phyloP scores from a whole-genome alignment of 768 basidiomycete species.

The Kwoniella newhampshirensis region DNA sequence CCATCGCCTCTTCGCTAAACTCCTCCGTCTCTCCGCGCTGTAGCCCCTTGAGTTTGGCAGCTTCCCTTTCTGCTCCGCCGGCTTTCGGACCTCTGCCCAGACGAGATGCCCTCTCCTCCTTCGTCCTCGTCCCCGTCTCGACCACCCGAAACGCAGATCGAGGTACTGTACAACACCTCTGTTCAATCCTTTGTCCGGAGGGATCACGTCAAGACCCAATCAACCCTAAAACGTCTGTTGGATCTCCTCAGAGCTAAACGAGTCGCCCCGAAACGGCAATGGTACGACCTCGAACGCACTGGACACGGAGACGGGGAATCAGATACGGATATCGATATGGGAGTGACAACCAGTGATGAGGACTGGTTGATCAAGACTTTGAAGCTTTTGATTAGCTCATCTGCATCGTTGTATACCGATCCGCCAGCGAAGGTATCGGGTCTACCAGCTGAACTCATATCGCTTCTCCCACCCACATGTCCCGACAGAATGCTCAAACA shows the following conservation, averaged over 20 bases:
- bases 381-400: conserved; percentile 36
- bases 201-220: conserved; percentile 40
- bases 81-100: conserved; percentile 3
- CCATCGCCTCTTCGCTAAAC: too few relatives aligned
- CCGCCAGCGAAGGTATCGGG: conserved; percentile 20
- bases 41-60: background rate
- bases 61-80: conserved; percentile 3
- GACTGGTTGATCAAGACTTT: conserved; percentile 38
- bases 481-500: conserved; percentile 23
- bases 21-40: background rate
- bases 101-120: background rate
- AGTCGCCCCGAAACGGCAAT: background rate
- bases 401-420: conserved; percentile 39
- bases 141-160: conserved; percentile 27
- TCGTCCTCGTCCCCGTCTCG: conserved; percentile 10
- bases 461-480: conserved; percentile 20
- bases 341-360: conserved; percentile 13
- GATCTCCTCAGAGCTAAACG: background rate
- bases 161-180: conserved; percentile 43
- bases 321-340: conserved; percentile 13
- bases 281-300: conserved; percentile 23
- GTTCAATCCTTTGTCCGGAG: conserved; percentile 45
- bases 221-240: conserved; percentile 26
- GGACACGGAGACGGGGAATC: background rate
- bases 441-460: conserved; percentile 13